Base-by-base conservation (phyloP, 2,329 filamentous ascomycete genomes). In the Colletotrichum sublineola region DNA sequence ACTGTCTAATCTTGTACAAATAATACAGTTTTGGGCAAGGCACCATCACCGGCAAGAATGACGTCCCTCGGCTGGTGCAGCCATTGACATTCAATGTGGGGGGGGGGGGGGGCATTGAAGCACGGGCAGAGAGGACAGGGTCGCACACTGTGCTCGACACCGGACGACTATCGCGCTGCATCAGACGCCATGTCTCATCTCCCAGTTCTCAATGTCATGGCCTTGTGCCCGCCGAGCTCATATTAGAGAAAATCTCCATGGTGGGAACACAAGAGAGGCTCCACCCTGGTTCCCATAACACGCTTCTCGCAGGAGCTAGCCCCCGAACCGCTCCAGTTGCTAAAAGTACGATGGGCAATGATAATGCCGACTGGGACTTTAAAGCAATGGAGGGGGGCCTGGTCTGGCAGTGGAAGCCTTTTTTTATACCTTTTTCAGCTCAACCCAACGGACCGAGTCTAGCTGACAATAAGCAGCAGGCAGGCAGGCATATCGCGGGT, bases 181-280 rank as follows among this genome's bases (percentile, higher is more conserved):
- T 66, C 67, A 73, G 65, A 71, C 71, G 68, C 67, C 71, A 67
- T 71, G 67, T 71, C 68, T 73, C 71, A 71, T 67, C 62, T 71
- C 57, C 67, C 58, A 60, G 67, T 64, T 73, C 71, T 71, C 65
- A 65, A 40, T 52, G 46, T 38, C 65, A 60, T 40, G 38, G 38
- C 15, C 62, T 61, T 69, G 38, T 33, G 44, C 29, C 58, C 58
- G 69, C 69, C 66, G 56, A 69, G 69, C 69, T 72, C 69, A 72
- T 71, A 68, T 69, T 69, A 69, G 60, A 65, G 66, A 72, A 72
- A 72, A 65, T 72, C 66, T 69, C 69, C 60, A 69, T 64, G 69
- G 69, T 72, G 69, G 69, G 55, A 72, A 72, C 69, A 69, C 66
- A 63, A 58, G 69, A 70, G 29, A 71, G 50, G 57, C 62, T 58